Evolutionary conservation across 2,329 filamentous ascomycete species (phyloP).

Genomic region (Diaporthe helianthi): DNA sequence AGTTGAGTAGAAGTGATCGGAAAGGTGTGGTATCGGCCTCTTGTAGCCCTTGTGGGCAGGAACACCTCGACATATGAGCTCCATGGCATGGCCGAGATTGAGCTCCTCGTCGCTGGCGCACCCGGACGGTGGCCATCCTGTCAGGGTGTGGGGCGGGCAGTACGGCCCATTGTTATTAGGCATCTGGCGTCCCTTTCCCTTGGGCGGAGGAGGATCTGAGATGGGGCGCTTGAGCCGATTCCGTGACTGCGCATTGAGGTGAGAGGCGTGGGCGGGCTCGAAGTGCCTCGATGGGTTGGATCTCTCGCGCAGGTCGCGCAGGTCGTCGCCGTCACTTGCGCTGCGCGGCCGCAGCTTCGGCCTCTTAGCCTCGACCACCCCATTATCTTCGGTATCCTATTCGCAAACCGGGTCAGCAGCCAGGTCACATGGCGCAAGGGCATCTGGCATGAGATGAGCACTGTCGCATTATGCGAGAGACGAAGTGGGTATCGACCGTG

Average conservation of each 20-base stretch:
- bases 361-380: not conserved
- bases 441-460: not conserved
- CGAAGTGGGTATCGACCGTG: not conserved
- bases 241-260: constrained; percentile 17
- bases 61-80: constrained; percentile 64
- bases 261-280: constrained; percentile 5
- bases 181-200: constrained; percentile 50
- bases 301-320: not conserved
- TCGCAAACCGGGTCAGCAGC: constrained; percentile 3
- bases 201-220: constrained; percentile 37
- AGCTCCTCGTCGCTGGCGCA: constrained; percentile 58
- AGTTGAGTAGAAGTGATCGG: constrained; percentile 62
- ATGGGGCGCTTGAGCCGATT: constrained; percentile 30
- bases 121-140: constrained; percentile 64
- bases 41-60: constrained; percentile 64
- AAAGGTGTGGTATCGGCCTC: constrained; percentile 59
- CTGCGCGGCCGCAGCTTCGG: constrained; percentile 25
- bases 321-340: constrained; percentile 26
- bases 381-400: constrained; percentile 24
- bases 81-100: constrained; percentile 59
- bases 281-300: constrained; percentile 4
- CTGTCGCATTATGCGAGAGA: not conserved
- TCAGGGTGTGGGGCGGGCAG: constrained; percentile 48
- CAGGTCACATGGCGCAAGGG: not conserved
- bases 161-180: constrained; percentile 40